Conservation (phyloP, 768 basidiomycete species). For the Agrocybe chaxingu region DNA sequence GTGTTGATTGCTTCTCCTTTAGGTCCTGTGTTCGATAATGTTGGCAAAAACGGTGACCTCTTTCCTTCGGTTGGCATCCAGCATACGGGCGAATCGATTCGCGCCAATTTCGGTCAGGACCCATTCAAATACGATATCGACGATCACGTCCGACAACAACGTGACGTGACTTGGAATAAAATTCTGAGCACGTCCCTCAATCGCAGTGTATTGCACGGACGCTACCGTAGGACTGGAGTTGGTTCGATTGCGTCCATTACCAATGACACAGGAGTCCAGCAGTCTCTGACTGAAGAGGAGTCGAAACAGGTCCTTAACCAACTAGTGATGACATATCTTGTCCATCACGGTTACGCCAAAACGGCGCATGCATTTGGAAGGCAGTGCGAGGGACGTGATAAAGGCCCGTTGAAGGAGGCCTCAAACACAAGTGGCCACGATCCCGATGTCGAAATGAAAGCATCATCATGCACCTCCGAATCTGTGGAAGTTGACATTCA, state of each 20-base stretch:
- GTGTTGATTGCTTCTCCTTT: background rate
- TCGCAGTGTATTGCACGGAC: constrained; percentile 27
- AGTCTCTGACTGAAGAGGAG: constrained; percentile 42
- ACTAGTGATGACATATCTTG: constrained; percentile 76
- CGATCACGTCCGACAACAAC: constrained; percentile 71
- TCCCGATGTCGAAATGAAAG: constrained; percentile 50
- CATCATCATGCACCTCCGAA: constrained; percentile 20
- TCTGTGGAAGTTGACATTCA: constrained; percentile 52
- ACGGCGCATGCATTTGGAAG: constrained; percentile 67
- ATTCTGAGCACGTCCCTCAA: constrained; percentile 59
- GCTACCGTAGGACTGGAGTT: constrained; percentile 18
- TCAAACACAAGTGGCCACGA: constrained; percentile 15
- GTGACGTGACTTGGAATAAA: constrained; percentile 61
- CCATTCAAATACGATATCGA: constrained; percentile 92
- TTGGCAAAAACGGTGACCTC: constrained; percentile 62
- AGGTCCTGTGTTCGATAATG: constrained; percentile 72
- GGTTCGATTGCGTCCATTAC: constrained; percentile 21
- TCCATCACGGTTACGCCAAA: constrained; percentile 80
- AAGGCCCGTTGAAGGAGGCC: background rate
- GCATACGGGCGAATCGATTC: constrained; percentile 71
- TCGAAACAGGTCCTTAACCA: constrained; percentile 62
- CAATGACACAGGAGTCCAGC: constrained; percentile 19
- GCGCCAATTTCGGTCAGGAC: constrained; percentile 85
- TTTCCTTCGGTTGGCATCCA: constrained; percentile 91
- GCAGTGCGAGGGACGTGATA: constrained; percentile 26